Evolutionary conservation across 140 eudicot species (phyloP), one percentile per base, ranked within the genome.

Genomic region (Erigeron philadelphicus): DNA sequence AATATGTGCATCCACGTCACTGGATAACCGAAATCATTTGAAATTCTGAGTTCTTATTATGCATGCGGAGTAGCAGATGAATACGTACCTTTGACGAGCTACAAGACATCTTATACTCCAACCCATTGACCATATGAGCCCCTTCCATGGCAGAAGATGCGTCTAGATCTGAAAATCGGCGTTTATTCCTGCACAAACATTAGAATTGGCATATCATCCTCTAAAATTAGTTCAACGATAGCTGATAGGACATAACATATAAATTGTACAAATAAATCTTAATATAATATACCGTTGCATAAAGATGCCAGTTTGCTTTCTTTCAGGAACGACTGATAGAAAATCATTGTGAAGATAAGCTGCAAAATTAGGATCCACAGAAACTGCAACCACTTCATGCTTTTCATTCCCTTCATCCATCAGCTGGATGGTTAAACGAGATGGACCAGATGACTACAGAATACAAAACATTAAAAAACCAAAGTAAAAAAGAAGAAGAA

Each of bases 81-180:
- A 50, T 7, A 19, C 11, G 25, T 70, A 71, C 77, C 77, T 68
- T 68, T 54, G 96, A 92, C 31, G 98, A 80, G 80, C 77, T 78
- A 63, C 95, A 83, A 45, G 92, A 75, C 90, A 88, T 84, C 83
- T 92, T 92, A 85, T 91, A 92, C 78, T 92, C 98, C 84, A 92
- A 84, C 57, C 98, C 98, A 61, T 92, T 92, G 58, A 80, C 76
- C 76, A 79, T 66, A 49, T 66, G 76, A 56, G 81, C 81, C 76
- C 83, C 82, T 81, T 92, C 96, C 87, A 85, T 83, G 42, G 83
- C 94, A 71, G 89, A 74, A 52, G 75, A 73, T 70, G 75, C 98
- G 73, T 91, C 95, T 7, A 75, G 38, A 31, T 72, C 73, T 11
- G 81, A 64, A 77, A 77, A 84, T 48, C 66, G 70, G 13, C 79